Percentiles rank a stretch among this genome's conserved stretches.
These are phyloP conservation scores for Carpinus viminea DNA, from an alignment of 306 rosid species.

Conservation along the genomic window DNA sequence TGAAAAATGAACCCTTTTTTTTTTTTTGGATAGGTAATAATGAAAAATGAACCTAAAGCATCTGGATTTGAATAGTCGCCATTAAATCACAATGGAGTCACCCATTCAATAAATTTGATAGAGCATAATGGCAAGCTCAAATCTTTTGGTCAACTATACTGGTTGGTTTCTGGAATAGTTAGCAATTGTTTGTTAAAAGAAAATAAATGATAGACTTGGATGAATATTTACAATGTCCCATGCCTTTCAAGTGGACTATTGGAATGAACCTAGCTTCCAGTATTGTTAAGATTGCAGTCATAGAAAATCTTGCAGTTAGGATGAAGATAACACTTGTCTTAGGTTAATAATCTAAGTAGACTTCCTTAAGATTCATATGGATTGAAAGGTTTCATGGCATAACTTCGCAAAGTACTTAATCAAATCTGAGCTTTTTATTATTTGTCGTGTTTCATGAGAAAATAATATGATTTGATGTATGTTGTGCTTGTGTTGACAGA, in stretches of 20 bases:
- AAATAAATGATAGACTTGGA: not conserved
- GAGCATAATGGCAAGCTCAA: not conserved
- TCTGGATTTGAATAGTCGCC: not conserved
- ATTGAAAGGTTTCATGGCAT: too few relatives aligned
- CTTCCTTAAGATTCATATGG: not conserved
- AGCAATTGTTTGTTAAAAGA: not conserved
- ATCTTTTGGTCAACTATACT: not conserved
- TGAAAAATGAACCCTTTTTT: not conserved
- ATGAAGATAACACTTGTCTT: not conserved
- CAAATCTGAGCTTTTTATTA: not conserved
- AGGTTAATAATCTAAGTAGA: not conserved
- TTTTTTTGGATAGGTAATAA: not conserved
- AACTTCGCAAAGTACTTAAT: too few relatives aligned
- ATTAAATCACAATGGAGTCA: not conserved
- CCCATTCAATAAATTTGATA: not conserved
- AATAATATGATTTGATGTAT: not conserved
- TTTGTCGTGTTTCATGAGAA: constrained; percentile 5
- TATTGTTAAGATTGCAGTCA: not conserved
- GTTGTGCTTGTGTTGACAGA: constrained; percentile 39
- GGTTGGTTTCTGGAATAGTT: not conserved
- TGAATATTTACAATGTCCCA: not conserved
- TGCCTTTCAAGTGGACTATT: not conserved
- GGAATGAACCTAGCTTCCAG: not conserved
- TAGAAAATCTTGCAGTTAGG: not conserved
- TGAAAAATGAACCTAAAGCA: not conserved